Evolutionary conservation across 2,329 filamentous ascomycete genomes (phyloP).

Genomic region (Colletotrichum sansevieriae): DNA sequence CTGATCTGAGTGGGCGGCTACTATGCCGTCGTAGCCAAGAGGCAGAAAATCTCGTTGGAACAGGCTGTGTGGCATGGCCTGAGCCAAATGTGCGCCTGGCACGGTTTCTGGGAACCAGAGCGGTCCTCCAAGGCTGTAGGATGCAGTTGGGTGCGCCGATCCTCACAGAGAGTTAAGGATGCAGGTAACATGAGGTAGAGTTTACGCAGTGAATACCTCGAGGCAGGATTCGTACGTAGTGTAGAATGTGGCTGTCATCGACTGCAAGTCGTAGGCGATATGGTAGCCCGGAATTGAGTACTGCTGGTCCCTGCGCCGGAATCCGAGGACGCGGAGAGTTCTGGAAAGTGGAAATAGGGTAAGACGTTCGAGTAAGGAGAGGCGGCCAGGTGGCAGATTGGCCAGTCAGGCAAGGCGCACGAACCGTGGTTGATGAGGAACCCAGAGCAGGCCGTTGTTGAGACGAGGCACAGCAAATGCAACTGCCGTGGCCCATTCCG

Average conservation of each 20-base stretch:
- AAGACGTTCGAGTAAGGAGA: slow-evolving; percentile 9
- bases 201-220: background rate
- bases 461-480: background rate
- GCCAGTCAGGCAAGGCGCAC: too few species aligned
- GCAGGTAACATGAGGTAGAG: slow-evolving; percentile 13
- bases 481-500: slow-evolving; percentile 7
- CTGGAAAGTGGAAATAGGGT: background rate
- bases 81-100: slow-evolving; percentile 12
- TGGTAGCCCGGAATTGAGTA: slow-evolving; percentile 10
- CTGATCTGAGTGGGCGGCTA: background rate
- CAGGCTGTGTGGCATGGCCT: slow-evolving; percentile 9
- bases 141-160: background rate
- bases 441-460: background rate
- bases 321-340: slow-evolving; percentile 24
- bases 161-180: background rate
- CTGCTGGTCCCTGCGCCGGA: slow-evolving; percentile 28
- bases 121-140: background rate
- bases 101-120: too few species aligned
- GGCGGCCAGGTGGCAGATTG: background rate
- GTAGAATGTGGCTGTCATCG: slow-evolving; percentile 37
- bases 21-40: slow-evolving; percentile 8
- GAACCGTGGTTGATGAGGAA: too few species aligned
- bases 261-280: background rate
- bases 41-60: background rate
- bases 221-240: slow-evolving; percentile 7